Evolutionary conservation across 768 basidiomycete genomes (phyloP), one percentile per base, ranked within the genome.

Genomic region (Termitomyces bulborhizus): DNA sequence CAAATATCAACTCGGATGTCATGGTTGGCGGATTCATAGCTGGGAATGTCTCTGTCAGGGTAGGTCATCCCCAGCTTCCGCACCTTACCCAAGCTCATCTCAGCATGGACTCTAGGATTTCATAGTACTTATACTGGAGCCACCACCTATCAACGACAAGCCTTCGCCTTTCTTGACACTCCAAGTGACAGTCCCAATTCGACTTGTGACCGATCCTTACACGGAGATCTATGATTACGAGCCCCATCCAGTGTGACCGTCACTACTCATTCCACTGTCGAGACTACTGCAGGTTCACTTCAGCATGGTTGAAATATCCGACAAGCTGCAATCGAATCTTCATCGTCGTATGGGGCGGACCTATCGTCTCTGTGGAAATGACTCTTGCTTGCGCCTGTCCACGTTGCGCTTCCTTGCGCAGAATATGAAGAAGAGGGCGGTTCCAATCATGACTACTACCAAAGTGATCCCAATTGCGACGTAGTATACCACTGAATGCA

Each of bases 131-230:
- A 68, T 72, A 3, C 59, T 86, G 12, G 58, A 44, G 60, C 70
- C n/a, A 78, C 82, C 57, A 16, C 46, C 50, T 2, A 16, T 65
- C 66, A 12, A 66, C 57, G 68, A 68, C 26, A 65, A 60, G 24
- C 29, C 49, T 15, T 67, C 73, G 40, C 61, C 76, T 60, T 53
- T 77, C 63, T 27, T 68, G 63, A 54, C 61, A 52, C 54, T 76
- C 16, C 77, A 77, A 62, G 62, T 82, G 46, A 71, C 70, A 12
- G 71, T 81, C 56, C 78, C 82, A 1, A 79, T 86, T 47, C 73
- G 76, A 49, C 63, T 88, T 31, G 83, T 81, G 37, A 84, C 84
- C 1, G 83, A 88, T 57, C 68, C 83, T 1, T 84, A 75, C 62
- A 32, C 53, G 39, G 69, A 69, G 12, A 37, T 57, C 27, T 52